These are phyloP conservation scores for Uncinocarpus reesii DNA, from an alignment of 2,329 filamentous ascomycete species.

Conservation along the genomic window DNA sequence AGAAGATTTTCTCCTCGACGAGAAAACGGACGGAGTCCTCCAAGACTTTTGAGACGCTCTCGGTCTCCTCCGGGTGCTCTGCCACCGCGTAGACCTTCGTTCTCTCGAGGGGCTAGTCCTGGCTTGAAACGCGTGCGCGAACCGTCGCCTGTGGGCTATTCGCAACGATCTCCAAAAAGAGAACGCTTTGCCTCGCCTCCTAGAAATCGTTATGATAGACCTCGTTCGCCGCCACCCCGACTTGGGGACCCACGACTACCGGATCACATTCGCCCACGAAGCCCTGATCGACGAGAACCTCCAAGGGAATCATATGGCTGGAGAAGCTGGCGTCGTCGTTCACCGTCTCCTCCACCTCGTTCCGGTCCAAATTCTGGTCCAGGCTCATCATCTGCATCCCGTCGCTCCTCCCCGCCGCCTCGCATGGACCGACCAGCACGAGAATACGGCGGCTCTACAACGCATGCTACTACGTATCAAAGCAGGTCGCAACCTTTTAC, in stretches of 20 bases:
- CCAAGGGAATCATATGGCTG: conserved; percentile 40
- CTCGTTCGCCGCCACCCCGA: conserved; percentile 37
- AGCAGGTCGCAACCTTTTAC: conserved; percentile 12
- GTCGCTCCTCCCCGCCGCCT: conserved; percentile 51
- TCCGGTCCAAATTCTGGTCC: conserved; percentile 44
- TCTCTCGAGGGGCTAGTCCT: conserved; percentile 25
- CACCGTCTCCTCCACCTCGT: conserved; percentile 41
- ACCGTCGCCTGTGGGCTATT: conserved; percentile 27
- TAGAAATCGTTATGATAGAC: conserved; percentile 24
- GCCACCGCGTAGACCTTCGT: conserved; percentile 22
- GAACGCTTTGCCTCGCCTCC: conserved; percentile 25
- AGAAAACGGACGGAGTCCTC: conserved; percentile 32
- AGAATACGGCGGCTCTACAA: conserved; percentile 25
- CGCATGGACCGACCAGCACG: conserved; percentile 26
- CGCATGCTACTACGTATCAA: conserved; percentile 21
- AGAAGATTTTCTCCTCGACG: conserved; percentile 35
- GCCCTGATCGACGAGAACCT: conserved; percentile 43
- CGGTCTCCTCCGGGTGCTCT: conserved; percentile 29
- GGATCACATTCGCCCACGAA: conserved; percentile 42
- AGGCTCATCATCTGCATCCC: conserved; percentile 48
- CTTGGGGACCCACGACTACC: conserved; percentile 29
- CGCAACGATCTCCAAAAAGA: conserved; percentile 27
- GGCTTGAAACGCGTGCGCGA: conserved; percentile 31
- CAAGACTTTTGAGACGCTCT: conserved; percentile 29
- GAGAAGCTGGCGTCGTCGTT: conserved; percentile 45